These are phyloP conservation scores for Aureobasidium sp. DNA, from an alignment of 2,329 filamentous ascomycete species.

Conservation along the genomic window DNA sequence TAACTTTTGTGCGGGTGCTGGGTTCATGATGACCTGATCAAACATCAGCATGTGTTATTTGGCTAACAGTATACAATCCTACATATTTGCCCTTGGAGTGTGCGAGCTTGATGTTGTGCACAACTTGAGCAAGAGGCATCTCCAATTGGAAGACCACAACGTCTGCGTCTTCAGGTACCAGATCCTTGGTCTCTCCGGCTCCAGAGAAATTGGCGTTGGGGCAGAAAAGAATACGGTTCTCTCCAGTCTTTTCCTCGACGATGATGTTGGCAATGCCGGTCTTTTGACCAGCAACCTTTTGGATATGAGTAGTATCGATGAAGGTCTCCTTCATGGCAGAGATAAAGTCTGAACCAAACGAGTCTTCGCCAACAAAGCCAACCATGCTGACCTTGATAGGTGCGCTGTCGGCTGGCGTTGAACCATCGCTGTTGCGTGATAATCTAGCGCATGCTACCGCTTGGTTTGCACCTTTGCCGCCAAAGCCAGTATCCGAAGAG, in stretches of 20 bases:
- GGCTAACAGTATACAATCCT: not conserved
- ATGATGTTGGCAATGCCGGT: constrained; percentile 45
- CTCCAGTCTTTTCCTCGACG: constrained; percentile 41
- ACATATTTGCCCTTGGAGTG: constrained; percentile 26
- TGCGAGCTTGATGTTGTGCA: constrained; percentile 28
- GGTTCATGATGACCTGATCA: constrained; percentile 66
- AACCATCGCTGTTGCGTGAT: constrained; percentile 30
- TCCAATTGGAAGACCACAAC: constrained; percentile 44
- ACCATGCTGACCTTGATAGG: constrained; percentile 43
- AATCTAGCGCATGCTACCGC: constrained; percentile 81
- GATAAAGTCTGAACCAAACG: constrained; percentile 35
- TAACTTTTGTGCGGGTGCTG: constrained; percentile 63
- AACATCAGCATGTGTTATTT: not conserved
- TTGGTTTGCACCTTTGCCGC: constrained; percentile 95
- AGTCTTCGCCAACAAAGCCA: constrained; percentile 43
- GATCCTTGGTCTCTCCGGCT: constrained; percentile 26
- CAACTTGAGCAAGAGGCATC: constrained; percentile 36
- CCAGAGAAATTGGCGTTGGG: constrained; percentile 40
- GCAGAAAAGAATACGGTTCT: constrained; percentile 45
- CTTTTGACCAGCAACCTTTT: constrained; percentile 36
- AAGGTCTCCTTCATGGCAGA: constrained; percentile 39
- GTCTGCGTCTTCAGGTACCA: constrained; percentile 35
- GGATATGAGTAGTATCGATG: constrained; percentile 35
- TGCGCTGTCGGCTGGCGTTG: constrained; percentile 16
- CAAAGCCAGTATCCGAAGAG: constrained; percentile 71